Percentiles rank a stretch among this genome's conserved stretches.
phyloP scores from a whole-genome alignment of 345 rosid genomes.

The Syzygium oleosum region DNA sequence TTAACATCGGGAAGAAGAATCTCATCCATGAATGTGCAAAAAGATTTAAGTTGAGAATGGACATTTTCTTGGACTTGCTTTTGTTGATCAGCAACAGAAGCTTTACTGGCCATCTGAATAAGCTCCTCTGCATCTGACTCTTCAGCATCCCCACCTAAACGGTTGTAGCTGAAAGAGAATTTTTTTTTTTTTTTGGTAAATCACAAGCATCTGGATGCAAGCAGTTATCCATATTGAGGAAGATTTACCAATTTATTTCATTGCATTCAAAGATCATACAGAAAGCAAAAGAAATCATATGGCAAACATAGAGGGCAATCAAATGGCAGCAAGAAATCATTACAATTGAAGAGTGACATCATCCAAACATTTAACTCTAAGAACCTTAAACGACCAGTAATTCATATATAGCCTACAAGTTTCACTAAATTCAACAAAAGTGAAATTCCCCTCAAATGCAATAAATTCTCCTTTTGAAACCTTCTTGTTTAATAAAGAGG shows the following conservation, averaged over 20 bases:
- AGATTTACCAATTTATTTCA: neutral
- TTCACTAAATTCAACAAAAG: neutral
- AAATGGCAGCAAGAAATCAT: neutral
- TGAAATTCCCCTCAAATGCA: neutral
- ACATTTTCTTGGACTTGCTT: slow-evolving; percentile 78
- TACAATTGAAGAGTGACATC: neutral
- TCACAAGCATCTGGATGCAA: neutral
- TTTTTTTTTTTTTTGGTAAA: neutral
- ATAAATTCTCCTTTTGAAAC: neutral
- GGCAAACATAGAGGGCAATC: neutral
- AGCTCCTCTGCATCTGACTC: slow-evolving; percentile 84
- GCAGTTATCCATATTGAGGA: neutral
- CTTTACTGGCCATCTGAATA: slow-evolving; percentile 70
- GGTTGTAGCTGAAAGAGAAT: slow-evolving; percentile 47
- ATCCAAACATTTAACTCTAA: neutral
- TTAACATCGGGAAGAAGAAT: slow-evolving; percentile 41
- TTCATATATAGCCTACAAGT: neutral
- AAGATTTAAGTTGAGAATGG: slow-evolving; percentile 44
- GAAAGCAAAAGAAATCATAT: neutral
- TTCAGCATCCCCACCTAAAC: slow-evolving; percentile 62
- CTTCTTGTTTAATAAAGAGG: neutral
- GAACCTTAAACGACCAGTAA: neutral
- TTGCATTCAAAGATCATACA: neutral
- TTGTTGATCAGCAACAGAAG: slow-evolving; percentile 66
- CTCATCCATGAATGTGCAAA: slow-evolving; percentile 53